phyloP scores from a whole-genome alignment of 352 stramenopile species.

The Blastocystis sp. region DNA sequence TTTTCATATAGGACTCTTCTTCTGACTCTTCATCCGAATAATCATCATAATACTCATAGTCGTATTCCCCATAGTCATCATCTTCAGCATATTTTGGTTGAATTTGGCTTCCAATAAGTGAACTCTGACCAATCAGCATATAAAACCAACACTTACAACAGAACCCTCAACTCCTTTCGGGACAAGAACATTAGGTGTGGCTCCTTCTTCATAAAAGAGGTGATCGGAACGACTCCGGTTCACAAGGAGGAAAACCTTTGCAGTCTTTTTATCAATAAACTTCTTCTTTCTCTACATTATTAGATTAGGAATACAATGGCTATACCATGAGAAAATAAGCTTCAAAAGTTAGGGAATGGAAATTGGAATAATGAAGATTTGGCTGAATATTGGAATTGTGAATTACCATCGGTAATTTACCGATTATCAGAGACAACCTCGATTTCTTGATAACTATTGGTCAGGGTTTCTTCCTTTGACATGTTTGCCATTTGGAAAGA shows the following conservation, averaged over 20 bases:
- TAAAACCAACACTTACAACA: neutral
- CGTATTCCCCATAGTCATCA: slow-evolving; percentile 9
- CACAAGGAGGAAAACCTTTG: neutral
- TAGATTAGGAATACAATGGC: neutral
- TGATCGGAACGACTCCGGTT: slow-evolving; percentile 36
- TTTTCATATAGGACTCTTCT: slow-evolving; percentile 45
- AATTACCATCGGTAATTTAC: too few species aligned
- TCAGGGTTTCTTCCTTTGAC: too few species aligned
- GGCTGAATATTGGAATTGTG: neutral
- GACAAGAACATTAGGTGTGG: slow-evolving; percentile 41
- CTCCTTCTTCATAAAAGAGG: slow-evolving; percentile 46
- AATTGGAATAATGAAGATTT: neutral
- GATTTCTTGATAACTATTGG: too few species aligned
- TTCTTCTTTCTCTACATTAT: slow-evolving; percentile 21
- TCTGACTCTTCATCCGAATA: neutral
- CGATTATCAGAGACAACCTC: too few species aligned
- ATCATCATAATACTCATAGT: slow-evolving; percentile 19
- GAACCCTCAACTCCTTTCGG: slow-evolving; percentile 43
- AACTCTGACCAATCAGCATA: neutral
- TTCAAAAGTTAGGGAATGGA: neutral
- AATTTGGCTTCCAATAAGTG: slow-evolving; percentile 3
- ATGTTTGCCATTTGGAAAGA: too few species aligned
- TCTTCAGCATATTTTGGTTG: neutral
- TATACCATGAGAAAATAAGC: slow-evolving; percentile 46
- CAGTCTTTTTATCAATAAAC: slow-evolving; percentile 57